Conservation (phyloP, 495 filamentous ascomycete genomes). For the Neurospora sp. region DNA sequence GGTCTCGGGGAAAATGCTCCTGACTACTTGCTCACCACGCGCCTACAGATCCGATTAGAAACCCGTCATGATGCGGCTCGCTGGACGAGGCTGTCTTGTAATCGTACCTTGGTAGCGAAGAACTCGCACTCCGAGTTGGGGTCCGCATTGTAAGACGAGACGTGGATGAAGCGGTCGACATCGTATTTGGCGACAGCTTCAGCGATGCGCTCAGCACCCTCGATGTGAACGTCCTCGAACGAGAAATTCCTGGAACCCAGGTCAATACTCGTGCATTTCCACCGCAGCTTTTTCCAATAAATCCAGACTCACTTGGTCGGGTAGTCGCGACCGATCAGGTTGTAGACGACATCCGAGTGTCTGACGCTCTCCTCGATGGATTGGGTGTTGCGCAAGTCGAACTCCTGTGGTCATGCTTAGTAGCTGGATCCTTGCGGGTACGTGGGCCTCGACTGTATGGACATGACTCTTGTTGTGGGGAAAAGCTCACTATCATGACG, state of each 20-base stretch:
- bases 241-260: conserved; percentile 66
- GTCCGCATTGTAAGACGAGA: conserved; percentile 89
- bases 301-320: conserved; percentile 72
- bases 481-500: conserved; percentile 58
- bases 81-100: conserved; percentile 3
- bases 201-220: conserved; percentile 88
- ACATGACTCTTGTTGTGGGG: not conserved
- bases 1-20: conserved; percentile 91
- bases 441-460: not conserved
- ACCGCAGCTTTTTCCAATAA: not conserved
- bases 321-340: conserved; percentile 85
- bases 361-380: conserved; percentile 95
- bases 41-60: conserved; percentile 39
- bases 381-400: conserved; percentile 86
- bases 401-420: conserved; percentile 52
- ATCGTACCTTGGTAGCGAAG: conserved; percentile 72
- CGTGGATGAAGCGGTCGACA: conserved; percentile 91
- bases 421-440: conserved; percentile 1
- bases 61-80: not conserved
- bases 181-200: conserved; percentile 98
- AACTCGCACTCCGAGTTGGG: conserved; percentile 72
- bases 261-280: not conserved
- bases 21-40: conserved; percentile 70
- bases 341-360: conserved; percentile 96
- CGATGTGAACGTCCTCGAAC: conserved; percentile 85